Base-by-base conservation (phyloP, 345 rosid species). In the Aquilaria malaccensis region DNA sequence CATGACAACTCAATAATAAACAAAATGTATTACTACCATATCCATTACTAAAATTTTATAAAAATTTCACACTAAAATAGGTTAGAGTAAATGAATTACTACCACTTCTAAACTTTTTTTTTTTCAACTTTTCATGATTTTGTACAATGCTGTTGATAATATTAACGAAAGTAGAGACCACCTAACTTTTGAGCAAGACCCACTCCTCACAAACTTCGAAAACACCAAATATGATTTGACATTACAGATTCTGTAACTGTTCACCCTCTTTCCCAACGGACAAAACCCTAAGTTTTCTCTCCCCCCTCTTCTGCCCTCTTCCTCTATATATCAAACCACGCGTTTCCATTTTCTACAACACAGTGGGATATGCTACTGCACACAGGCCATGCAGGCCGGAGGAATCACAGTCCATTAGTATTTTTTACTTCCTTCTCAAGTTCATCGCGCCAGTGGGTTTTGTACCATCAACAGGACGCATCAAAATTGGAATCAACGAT, bases 141-240 rank as follows among this genome's bases (percentile, higher is more conserved):
- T 6, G 6, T 3, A 33, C 1, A 52, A 2, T 52, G 2, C 11
- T 22, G 22, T 22, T 22, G 22, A 2, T 60, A 13, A 32, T 2
- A 52, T 12, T 10, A 13, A 68, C 33, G 51, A 61, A 58, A 60
- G 61, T 45, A 71, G 61, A 62, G 33, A 48, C 7, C 43, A 37
- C 43, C 43, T 9, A 37, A 37, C 7, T 37, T 37, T 37, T 37
- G 45, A 58, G 52, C 72, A 72, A 67, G 84, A 74, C 83, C 70
- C 82, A 66, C 75, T 29, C 64, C 68, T 59, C 74, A 75, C 72
- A 65, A 67, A 71, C 67, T 61, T 81, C 93, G 81, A 85, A 82
- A 81, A 71, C 63, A 73, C 81, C 85, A 81, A 80, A 63, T 80
- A 79, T 78, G 98, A 88, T 88, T 85, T 86, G 98, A 91, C 96